phyloP scores from a whole-genome alignment of 306 rosid genomes.

The Citrullus amarus region DNA sequence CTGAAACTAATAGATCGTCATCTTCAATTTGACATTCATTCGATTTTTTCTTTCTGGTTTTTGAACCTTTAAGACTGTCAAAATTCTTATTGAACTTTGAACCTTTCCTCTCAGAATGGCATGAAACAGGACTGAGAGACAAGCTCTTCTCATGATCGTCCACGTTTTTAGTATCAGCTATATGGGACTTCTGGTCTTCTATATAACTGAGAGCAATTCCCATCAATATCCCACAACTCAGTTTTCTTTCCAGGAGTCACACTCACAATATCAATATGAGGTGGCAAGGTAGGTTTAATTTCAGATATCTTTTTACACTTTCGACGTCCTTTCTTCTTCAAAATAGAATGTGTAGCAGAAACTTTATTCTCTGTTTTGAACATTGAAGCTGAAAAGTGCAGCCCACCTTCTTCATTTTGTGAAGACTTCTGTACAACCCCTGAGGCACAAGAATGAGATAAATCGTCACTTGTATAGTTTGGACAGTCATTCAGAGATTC shows the following conservation, averaged over 20 bases:
- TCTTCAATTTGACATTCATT: conserved; percentile 63
- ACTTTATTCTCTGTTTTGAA: conserved; percentile 24
- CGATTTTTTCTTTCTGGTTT: conserved; percentile 33
- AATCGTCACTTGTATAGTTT: conserved; percentile 18
- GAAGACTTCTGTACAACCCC: conserved; percentile 19
- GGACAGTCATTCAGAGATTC: conserved; percentile 15
- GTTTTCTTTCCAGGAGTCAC: conserved; percentile 30
- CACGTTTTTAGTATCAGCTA: conserved; percentile 24
- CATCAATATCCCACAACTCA: conserved; percentile 24
- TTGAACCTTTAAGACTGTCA: conserved; percentile 18
- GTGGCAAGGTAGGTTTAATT: conserved; percentile 39
- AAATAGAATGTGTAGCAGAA: conserved; percentile 29
- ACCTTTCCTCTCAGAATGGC: conserved; percentile 28
- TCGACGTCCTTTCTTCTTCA: conserved; percentile 53
- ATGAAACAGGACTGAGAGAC: conserved; percentile 25
- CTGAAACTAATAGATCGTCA: conserved; percentile 83
- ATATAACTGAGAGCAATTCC: conserved; percentile 20
- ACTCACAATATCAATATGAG: conserved; percentile 23
- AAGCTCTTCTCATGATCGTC: conserved; percentile 22
- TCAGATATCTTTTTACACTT: conserved; percentile 80
- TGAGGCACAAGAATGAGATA: conserved; percentile 28
- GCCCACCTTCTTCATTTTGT: conserved; percentile 25
- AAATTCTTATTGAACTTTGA: conserved; percentile 19
- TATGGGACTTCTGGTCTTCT: conserved; percentile 32
- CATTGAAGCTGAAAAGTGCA: conserved; percentile 22